These are phyloP conservation scores for Diplodia seriata DNA, from an alignment of 2,329 filamentous ascomycete species.

Conservation along the genomic window DNA sequence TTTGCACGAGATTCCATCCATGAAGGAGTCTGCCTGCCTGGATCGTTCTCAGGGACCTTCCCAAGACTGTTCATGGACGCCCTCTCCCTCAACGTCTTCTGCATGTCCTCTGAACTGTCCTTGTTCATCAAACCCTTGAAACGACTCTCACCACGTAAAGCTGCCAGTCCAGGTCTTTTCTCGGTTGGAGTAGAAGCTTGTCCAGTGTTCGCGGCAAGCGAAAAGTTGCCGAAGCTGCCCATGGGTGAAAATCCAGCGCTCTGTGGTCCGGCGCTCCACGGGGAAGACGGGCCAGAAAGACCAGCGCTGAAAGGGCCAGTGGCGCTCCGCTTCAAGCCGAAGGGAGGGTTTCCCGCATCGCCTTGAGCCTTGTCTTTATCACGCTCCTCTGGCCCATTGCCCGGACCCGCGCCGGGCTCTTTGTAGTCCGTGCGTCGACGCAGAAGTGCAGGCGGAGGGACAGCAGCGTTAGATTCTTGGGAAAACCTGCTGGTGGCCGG, in stretches of 20 bases:
- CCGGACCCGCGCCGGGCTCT: conserved; percentile 52
- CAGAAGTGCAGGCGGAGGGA: conserved; percentile 66
- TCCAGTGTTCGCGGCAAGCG: conserved; percentile 62
- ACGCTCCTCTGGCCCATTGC: conserved; percentile 57
- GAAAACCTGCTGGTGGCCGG: conserved; percentile 67
- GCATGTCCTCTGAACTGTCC: conserved; percentile 72
- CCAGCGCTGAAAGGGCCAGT: conserved; percentile 62
- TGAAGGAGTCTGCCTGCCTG: conserved; percentile 56
- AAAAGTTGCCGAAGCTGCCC: conserved; percentile 90
- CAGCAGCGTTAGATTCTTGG: conserved; percentile 67
- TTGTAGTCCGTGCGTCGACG: conserved; percentile 68
- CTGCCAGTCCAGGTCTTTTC: conserved; percentile 73
- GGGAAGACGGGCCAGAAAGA: conserved; percentile 57
- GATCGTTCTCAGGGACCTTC: conserved; percentile 60
- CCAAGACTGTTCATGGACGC: conserved; percentile 60
- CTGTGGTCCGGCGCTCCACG: conserved; percentile 66
- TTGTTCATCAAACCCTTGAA: conserved; percentile 86
- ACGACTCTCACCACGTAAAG: conserved; percentile 76
- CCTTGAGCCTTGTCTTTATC: conserved; percentile 53
- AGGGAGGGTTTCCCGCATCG: conserved; percentile 36
- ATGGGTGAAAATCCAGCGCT: conserved; percentile 72
- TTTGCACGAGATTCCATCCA: conserved; percentile 58
- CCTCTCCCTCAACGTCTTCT: conserved; percentile 60
- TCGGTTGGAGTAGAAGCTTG: conserved; percentile 67
- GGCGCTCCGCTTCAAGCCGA: conserved; percentile 62